Base-by-base conservation (phyloP, 2,329 filamentous ascomycete genomes). In the Paecilomyces fulvus region DNA sequence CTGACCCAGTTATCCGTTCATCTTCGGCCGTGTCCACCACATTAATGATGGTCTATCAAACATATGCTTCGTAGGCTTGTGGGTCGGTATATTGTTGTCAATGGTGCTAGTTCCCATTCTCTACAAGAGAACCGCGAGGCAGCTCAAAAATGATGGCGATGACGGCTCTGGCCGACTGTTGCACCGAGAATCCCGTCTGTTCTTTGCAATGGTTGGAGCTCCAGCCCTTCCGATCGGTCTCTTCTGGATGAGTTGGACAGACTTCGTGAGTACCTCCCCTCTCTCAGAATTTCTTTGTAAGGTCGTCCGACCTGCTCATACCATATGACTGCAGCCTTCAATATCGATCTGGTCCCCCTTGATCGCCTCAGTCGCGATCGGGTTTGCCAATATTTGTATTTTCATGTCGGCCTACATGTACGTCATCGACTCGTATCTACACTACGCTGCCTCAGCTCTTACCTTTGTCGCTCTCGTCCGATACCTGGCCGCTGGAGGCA, bases 221-320 rank as follows among this genome's bases (percentile, higher is more conserved):
- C 75, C 79, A 0, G 67, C 75, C 0, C 76, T 84, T 4, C 80
- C 81, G 0, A 70, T 83, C 30, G 73, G 72, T 1, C 68, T 84
- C 4, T 83, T 85, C 63, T 84, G 81, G 81, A 80, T 85, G 69
- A 82, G 75, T 0, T 84, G 81, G 82, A 82, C 78, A 0, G 63
- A 65, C 43, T 66, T 60, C 33, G 63, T 66, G 60, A 37, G 59
- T 56, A 17, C 10, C 10, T 7, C 14, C 6, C 14, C 14, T 17
- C 5, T 6, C n/a, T 5, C 5, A 2, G 14, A 17, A 43, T 8
- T 2, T n/a, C 0, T 20, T 43, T 9, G 2, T 3, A 43, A 43
- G 14, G 14, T 12, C 17, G 6, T 43, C 37, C 17, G 14, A 43
- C 9, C 37, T 9, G 5, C 17, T 43, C 10, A 31, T 11, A 9